Percentiles rank a stretch among this genome's conserved stretches.
These are phyloP conservation scores for Chalciporus chontae DNA, from an alignment of 768 basidiomycete genomes.

Conservation along the genomic window DNA sequence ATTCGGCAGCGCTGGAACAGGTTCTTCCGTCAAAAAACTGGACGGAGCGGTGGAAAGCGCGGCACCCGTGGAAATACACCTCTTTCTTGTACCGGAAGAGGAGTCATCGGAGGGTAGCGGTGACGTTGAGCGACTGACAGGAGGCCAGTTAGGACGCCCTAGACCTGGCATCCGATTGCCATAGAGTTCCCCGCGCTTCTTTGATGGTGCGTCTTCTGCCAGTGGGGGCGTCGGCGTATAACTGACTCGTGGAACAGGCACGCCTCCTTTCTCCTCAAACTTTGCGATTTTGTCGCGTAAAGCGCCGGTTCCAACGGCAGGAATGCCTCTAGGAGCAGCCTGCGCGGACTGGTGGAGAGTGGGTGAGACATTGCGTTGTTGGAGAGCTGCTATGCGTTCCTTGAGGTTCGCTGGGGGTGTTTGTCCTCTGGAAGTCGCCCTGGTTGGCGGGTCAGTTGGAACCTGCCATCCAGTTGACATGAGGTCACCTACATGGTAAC, in stretches of 20 bases:
- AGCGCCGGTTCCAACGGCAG: slow-evolving; percentile 26
- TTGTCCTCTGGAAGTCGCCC: slow-evolving; percentile 26
- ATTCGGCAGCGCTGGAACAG: slow-evolving; percentile 26
- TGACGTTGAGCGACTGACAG: slow-evolving; percentile 18
- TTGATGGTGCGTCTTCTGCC: slow-evolving; percentile 42
- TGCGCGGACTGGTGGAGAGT: slow-evolving; percentile 32
- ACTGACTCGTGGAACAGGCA: slow-evolving; percentile 71
- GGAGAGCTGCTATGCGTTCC: slow-evolving; percentile 79
- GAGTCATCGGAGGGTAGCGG: slow-evolving; percentile 16
- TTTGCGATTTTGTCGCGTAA: slow-evolving; percentile 72
- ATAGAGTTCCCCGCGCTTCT: slow-evolving; percentile 64
- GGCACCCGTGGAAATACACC: slow-evolving; percentile 27
- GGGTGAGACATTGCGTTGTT: slow-evolving; percentile 46
- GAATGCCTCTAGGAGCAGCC: slow-evolving; percentile 28
- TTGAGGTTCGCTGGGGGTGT: slow-evolving; percentile 54
- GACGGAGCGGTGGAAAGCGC: slow-evolving; percentile 14
- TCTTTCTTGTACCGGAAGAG: slow-evolving; percentile 23
- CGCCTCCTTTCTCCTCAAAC: slow-evolving; percentile 75
- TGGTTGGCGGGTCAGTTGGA: slow-evolving; percentile 19
- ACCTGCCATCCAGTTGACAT: not conserved
- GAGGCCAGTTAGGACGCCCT: slow-evolving; percentile 20
- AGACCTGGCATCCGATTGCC: slow-evolving; percentile 60
- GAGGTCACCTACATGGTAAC: slow-evolving; percentile 22
- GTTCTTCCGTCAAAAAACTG: slow-evolving; percentile 15
- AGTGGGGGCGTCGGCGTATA: slow-evolving; percentile 64